These are phyloP conservation scores for Aspergillus baeticus DNA, from an alignment of 495 filamentous ascomycete species.

Conservation along the genomic window DNA sequence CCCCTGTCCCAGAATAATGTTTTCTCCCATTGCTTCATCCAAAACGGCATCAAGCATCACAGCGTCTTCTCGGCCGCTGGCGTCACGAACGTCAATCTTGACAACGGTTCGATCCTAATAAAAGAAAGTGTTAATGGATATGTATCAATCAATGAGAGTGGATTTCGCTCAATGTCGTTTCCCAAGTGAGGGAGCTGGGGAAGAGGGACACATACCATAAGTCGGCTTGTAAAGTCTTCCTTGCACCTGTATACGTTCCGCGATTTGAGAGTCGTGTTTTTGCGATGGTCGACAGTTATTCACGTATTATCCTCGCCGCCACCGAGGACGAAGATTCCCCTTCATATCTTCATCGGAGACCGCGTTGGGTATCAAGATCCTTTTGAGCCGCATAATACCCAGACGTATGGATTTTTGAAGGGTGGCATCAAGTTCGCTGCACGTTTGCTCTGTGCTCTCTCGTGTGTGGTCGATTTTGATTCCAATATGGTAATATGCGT, in stretches of 20 bases:
- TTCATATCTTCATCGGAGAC: constrained; percentile 1
- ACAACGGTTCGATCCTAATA: background rate
- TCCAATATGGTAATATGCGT: background rate
- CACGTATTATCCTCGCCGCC: background rate
- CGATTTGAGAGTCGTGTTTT: background rate
- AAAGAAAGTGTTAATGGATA: background rate
- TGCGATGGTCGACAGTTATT: background rate
- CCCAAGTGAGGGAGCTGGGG: too few species aligned
- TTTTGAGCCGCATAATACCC: constrained; percentile 4
- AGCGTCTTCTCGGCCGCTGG: background rate
- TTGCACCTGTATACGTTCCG: too few species aligned
- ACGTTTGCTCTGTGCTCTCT: background rate
- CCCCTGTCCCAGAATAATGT: background rate
- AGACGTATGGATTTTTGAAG: background rate
- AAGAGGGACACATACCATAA: too few species aligned
- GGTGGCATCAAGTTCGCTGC: background rate
- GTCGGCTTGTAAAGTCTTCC: too few species aligned
- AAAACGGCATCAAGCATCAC: background rate
- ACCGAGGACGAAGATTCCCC: background rate
- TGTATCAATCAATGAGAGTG: too few species aligned
- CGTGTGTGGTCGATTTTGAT: background rate
- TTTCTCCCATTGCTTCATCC: background rate
- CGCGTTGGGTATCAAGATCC: background rate
- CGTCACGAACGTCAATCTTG: background rate
- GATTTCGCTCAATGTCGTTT: too few species aligned